Evolutionary conservation across 306 rosid species (phyloP), one percentile per base, ranked within the genome.

Genomic region (Fragaria nilgerrensis): DNA sequence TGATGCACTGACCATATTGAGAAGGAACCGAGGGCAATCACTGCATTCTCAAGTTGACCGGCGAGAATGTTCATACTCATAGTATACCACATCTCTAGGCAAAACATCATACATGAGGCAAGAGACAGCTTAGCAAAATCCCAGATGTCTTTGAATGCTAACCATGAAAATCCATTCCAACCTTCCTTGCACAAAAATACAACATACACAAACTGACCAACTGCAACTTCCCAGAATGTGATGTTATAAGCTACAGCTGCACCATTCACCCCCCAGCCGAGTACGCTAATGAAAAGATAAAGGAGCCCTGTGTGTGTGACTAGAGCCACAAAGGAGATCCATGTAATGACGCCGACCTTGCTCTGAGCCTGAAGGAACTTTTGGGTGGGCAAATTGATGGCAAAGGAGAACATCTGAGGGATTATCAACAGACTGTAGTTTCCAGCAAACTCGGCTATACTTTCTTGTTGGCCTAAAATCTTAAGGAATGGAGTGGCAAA

Each of bases 331-430:
- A 90, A 85, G 37, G 90, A 89, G 53, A 88, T 88, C 91, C 89
- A 85, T 0, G 95, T 86, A 22, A 88, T 81, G 67, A 62, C 84
- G 2, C 2, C 75, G n/a, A 90, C 92, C 87, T 85, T 90, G 65
- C 90, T 84, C 61, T 88, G 95, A 58, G 90, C 85, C 53, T 84
- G 87, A 76, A 88, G 90, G 73, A 86, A 90, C 80, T 81, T 88
- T 29, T 85, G 86, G 14, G 88, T 79, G 19, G 95, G 95, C 37
- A 88, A 83, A 63, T 81, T 86, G 41, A 90, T 65, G 71, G 88
- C 47, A 53, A 73, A 82, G 20, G 92, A 90, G 53, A 90, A 79
- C 47, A 86, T 81, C 20, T 86, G 86, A 25, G 94, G 94, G 62
- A 90, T 83, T 29, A 88, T 85, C 52, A 79, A 32, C 59, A 79